A percentile compares a stretch with the other conserved stretches of the same genome.
phyloP scores from a whole-genome alignment of 108 stramenopile genomes.

The Cyclotella cryptica region DNA sequence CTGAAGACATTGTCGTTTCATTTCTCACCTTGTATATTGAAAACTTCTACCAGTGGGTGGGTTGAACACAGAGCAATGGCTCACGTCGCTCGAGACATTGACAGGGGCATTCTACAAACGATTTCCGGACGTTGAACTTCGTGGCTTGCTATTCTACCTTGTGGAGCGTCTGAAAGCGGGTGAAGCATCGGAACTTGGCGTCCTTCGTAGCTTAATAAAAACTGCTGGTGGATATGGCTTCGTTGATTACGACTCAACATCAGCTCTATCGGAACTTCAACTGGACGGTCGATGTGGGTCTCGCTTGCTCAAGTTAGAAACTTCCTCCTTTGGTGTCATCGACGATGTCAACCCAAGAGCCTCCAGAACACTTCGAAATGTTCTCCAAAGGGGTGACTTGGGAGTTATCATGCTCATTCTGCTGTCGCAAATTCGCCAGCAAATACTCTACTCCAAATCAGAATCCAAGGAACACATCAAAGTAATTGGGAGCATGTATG shows the following conservation, averaged over 20 bases:
- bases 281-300: slow-evolving; percentile 82
- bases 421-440: slow-evolving; percentile 71
- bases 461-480: slow-evolving; percentile 73
- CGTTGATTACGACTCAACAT: slow-evolving; percentile 83
- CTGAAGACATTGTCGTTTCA: slow-evolving; percentile 2
- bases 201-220: slow-evolving; percentile 80
- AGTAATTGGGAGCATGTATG: slow-evolving; percentile 81
- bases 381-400: slow-evolving; percentile 71
- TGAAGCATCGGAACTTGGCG: slow-evolving; percentile 78
- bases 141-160: slow-evolving; percentile 77
- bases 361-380: slow-evolving; percentile 52
- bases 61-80: slow-evolving; percentile 88
- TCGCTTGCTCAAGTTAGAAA: slow-evolving; percentile 75
- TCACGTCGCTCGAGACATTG: slow-evolving; percentile 87
- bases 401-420: slow-evolving; percentile 83
- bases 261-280: slow-evolving; percentile 73
- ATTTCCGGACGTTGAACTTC: slow-evolving; percentile 79
- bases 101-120: slow-evolving; percentile 81
- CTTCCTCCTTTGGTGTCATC: slow-evolving; percentile 87
- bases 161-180: slow-evolving; percentile 67
- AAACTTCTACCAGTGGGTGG: slow-evolving; percentile 69
- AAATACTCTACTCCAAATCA: slow-evolving; percentile 66
- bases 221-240: slow-evolving; percentile 83
- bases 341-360: slow-evolving; percentile 70
- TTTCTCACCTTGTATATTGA: not conserved